These are phyloP conservation scores for Diaporthe caulivora DNA, from an alignment of 2,329 filamentous ascomycete genomes.

Conservation along the genomic window DNA sequence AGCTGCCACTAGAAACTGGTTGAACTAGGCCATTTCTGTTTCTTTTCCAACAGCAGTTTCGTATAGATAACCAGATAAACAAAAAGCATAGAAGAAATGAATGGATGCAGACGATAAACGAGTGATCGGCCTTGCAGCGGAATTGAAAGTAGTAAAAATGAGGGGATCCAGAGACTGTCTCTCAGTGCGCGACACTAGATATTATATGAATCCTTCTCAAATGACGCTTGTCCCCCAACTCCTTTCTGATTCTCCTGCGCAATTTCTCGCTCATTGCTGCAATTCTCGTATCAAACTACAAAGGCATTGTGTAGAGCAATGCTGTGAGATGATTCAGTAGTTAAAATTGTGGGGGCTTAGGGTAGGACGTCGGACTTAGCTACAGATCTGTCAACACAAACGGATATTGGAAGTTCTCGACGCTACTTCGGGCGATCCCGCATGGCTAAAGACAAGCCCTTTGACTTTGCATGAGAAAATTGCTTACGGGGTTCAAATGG, in stretches of 20 bases:
- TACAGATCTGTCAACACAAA: not conserved
- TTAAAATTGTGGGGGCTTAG: not conserved
- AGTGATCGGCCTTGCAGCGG: not conserved
- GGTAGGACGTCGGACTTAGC: not conserved
- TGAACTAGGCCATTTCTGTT: not conserved
- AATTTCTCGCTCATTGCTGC: not conserved
- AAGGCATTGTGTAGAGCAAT: not conserved
- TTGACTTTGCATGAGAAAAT: not conserved
- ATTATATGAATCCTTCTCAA: not conserved
- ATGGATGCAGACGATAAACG: not conserved
- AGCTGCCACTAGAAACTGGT: not conserved
- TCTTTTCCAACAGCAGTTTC: not conserved
- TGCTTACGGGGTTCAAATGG: not conserved
- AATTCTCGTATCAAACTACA: not conserved
- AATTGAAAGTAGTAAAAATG: not conserved
- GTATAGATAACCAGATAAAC: not conserved
- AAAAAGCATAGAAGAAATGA: not conserved
- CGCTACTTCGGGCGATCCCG: not conserved
- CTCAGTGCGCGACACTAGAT: not conserved
- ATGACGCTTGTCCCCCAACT: not conserved
- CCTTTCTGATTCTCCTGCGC: not conserved
- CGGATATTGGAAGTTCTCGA: not conserved
- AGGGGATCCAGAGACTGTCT: not conserved
- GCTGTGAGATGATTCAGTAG: not conserved
- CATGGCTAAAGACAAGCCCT: not conserved